Percentiles rank a stretch among this genome's conserved stretches.
These are phyloP conservation scores for Aphanomyces cochlioides DNA, from an alignment of 352 stramenopile genomes.

Conservation along the genomic window DNA sequence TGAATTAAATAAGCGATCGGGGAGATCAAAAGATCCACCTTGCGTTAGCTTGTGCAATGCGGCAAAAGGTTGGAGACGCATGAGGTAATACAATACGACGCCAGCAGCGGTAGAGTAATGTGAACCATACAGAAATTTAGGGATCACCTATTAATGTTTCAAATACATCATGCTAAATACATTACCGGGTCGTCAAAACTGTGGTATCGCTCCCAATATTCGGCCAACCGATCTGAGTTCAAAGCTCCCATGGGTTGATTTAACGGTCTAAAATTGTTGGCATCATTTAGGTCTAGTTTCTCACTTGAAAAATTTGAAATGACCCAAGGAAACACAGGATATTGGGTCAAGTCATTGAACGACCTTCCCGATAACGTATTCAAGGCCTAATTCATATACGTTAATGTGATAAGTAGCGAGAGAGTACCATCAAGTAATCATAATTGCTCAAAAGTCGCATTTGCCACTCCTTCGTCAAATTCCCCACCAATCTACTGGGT, in stretches of 20 bases:
- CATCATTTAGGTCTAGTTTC: slow-evolving; percentile 76
- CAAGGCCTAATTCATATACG: slow-evolving; percentile 35
- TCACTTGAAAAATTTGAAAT: slow-evolving; percentile 72
- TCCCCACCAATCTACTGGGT: slow-evolving; percentile 45
- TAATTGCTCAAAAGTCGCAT: slow-evolving; percentile 85
- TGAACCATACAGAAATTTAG: slow-evolving; percentile 85
- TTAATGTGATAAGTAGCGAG: slow-evolving; percentile 23
- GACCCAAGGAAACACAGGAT: slow-evolving; percentile 94
- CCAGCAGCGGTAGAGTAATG: slow-evolving; percentile 97
- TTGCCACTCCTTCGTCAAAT: slow-evolving; percentile 72
- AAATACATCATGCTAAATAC: neutral
- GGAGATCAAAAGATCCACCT: slow-evolving; percentile 95
- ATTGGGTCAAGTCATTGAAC: slow-evolving; percentile 94
- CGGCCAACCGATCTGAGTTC: slow-evolving; percentile 87
- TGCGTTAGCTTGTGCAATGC: slow-evolving; percentile 95
- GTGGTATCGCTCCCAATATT: slow-evolving; percentile 96
- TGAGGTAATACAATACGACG: slow-evolving; percentile 98
- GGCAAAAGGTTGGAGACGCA: slow-evolving; percentile 98
- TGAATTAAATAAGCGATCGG: slow-evolving; percentile 96
- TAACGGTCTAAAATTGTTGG: slow-evolving; percentile 93
- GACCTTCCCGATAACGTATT: slow-evolving; percentile 88
- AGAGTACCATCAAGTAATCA: slow-evolving; percentile 93
- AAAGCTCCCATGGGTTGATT: slow-evolving; percentile 97
- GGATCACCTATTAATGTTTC: slow-evolving; percentile 48
- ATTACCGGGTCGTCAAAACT: slow-evolving; percentile 76